Conservation (phyloP, 1,284 basidiomycete genomes). For the Pterulicium gracile region DNA sequence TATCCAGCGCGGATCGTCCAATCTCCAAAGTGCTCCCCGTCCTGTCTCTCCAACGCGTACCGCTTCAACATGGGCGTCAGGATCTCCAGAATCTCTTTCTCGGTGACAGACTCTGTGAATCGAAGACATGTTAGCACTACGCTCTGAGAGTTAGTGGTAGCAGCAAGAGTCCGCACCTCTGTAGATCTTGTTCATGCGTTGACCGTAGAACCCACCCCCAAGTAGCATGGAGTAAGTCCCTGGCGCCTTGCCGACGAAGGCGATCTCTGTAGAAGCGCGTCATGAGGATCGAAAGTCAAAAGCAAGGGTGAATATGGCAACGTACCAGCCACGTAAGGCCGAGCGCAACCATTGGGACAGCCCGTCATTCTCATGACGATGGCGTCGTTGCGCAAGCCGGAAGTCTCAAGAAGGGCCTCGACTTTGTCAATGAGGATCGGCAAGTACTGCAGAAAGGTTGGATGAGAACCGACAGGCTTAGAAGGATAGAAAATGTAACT, state of each 20-base stretch:
- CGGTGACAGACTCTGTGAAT: slow-evolving; percentile 74
- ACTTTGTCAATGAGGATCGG: slow-evolving; percentile 92
- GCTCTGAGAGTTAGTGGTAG: not conserved
- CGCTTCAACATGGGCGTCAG: slow-evolving; percentile 87
- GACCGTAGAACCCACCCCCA: slow-evolving; percentile 90
- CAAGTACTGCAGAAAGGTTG: slow-evolving; percentile 53
- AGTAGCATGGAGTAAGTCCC: slow-evolving; percentile 93
- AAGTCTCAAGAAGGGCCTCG: slow-evolving; percentile 90
- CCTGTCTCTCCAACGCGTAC: slow-evolving; percentile 80
- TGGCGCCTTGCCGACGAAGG: slow-evolving; percentile 94
- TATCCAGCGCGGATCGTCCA: slow-evolving; percentile 87
- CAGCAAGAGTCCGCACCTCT: slow-evolving; percentile 35
- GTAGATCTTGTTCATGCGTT: slow-evolving; percentile 91
- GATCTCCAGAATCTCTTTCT: slow-evolving; percentile 90
- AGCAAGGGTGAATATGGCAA: slow-evolving; percentile 6
- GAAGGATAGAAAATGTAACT: slow-evolving; percentile 17
- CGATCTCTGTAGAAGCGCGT: slow-evolving; percentile 55
- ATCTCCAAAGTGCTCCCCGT: slow-evolving; percentile 95
- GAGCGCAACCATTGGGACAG: slow-evolving; percentile 88
- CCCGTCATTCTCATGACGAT: slow-evolving; percentile 99
- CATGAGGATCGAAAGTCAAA: not conserved
- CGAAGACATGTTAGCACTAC: not conserved
- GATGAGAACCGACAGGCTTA: slow-evolving; percentile 5
- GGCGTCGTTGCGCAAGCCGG: slow-evolving; percentile 85
- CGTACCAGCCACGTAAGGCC: slow-evolving; percentile 86